Conservation (phyloP, 768 basidiomycete genomes). For the Boletus insuetus region DNA sequence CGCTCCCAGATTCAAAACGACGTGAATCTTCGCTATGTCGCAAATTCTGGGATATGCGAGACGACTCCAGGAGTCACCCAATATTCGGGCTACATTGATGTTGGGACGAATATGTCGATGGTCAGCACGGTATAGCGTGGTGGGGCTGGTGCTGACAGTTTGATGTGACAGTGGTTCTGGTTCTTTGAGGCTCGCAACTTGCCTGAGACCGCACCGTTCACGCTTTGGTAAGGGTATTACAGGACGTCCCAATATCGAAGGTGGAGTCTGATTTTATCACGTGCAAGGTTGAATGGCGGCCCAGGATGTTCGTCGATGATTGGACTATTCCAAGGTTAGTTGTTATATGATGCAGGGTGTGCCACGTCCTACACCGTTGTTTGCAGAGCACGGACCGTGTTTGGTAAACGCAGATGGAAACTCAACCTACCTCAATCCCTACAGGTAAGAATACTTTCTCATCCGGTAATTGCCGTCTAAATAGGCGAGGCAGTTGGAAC, state of each 20-base stretch:
- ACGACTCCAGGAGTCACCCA: slow-evolving; percentile 60
- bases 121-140: slow-evolving; percentile 28
- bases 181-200: slow-evolving; percentile 63
- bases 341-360: neutral
- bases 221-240: slow-evolving; percentile 47
- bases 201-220: slow-evolving; percentile 63
- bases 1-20: slow-evolving; percentile 21
- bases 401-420: slow-evolving; percentile 51
- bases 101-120: slow-evolving; percentile 58
- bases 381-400: slow-evolving; percentile 62
- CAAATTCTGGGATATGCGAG: slow-evolving; percentile 62
- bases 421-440: slow-evolving; percentile 56
- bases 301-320: slow-evolving; percentile 66
- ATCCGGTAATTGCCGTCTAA: neutral
- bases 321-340: slow-evolving; percentile 58
- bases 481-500: slow-evolving; percentile 53
- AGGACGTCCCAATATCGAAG: neutral
- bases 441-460: slow-evolving; percentile 39
- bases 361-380: neutral
- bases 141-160: neutral
- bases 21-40: slow-evolving; percentile 44
- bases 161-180: slow-evolving; percentile 59
- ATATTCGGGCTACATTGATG: slow-evolving; percentile 60
- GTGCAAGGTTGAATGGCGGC: slow-evolving; percentile 52
- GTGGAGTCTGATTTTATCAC: neutral